A percentile compares a stretch with the other conserved stretches of the same genome.
Conservation (phyloP, 2,329 filamentous ascomycete genomes). For the Cordyceps tenuipes region DNA sequence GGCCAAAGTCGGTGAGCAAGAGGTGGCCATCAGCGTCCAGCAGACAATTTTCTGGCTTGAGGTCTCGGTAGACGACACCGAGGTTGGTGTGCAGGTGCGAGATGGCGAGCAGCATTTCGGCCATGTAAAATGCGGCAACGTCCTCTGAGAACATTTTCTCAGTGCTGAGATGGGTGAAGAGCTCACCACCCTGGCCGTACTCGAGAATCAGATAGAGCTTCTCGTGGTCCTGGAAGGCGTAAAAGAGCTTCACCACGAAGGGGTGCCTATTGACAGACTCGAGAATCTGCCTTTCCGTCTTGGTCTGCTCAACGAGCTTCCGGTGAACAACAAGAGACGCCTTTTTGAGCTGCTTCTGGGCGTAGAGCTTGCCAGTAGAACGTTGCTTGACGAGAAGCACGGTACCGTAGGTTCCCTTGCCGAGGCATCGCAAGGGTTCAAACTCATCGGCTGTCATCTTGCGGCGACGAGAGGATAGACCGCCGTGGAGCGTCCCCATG, state of each 20-base stretch:
- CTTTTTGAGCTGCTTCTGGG: conserved; percentile 98
- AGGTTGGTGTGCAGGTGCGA: conserved; percentile 87
- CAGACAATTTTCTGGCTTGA: conserved; percentile 97
- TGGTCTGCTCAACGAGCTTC: conserved; percentile 92
- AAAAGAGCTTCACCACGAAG: conserved; percentile 96
- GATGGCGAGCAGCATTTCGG: conserved; percentile 89
- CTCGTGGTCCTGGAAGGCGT: conserved; percentile 96
- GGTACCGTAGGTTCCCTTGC: conserved; percentile 93
- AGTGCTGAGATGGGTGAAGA: conserved; percentile 89
- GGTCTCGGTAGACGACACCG: conserved; percentile 90
- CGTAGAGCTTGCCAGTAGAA: conserved; percentile 79
- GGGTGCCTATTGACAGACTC: conserved; percentile 95
- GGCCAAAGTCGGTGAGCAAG: conserved; percentile 89
- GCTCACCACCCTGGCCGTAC: conserved; percentile 92
- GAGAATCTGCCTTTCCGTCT: conserved; percentile 88
- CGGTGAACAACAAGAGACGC: conserved; percentile 92
- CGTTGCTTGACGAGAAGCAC: conserved; percentile 89
- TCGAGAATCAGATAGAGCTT: conserved; percentile 96
- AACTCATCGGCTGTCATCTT: conserved; percentile 95
- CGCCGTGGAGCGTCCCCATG: conserved; percentile 43
- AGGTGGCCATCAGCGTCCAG: conserved; percentile 87
- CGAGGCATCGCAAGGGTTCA: conserved; percentile 80
- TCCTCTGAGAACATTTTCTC: conserved; percentile 94
- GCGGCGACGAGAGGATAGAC: conserved; percentile 47
- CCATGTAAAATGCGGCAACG: conserved; percentile 94